Evolutionary conservation across 305 asterid species (phyloP).

Genomic region (Ilex paraguariensis): DNA sequence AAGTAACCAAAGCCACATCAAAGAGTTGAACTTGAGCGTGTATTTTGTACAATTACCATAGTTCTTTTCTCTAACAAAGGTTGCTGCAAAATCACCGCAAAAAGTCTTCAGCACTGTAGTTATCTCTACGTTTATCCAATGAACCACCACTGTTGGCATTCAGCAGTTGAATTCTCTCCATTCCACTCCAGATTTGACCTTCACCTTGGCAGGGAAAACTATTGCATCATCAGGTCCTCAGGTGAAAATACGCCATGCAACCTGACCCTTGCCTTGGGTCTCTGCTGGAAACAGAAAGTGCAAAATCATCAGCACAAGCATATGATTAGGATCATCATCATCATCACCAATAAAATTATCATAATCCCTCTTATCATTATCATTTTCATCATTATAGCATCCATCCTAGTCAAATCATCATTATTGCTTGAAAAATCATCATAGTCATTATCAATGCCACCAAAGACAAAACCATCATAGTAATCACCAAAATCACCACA

Average conservation of each 20-base stretch:
- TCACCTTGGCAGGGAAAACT: slow-evolving; percentile 37
- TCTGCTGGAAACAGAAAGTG: slow-evolving; percentile 51
- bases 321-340: slow-evolving; percentile 14
- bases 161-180: slow-evolving; percentile 16
- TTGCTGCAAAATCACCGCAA: too few relatives aligned
- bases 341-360: slow-evolving; percentile 9
- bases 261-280: slow-evolving; percentile 39
- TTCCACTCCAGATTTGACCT: slow-evolving; percentile 28
- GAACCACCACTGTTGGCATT: too few relatives aligned
- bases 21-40: too few relatives aligned
- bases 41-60: too few relatives aligned
- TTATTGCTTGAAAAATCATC: not conserved
- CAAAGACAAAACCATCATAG: slow-evolving; percentile 26
- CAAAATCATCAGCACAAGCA: slow-evolving; percentile 30
- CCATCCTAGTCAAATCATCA: slow-evolving; percentile 4
- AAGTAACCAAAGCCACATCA: too few relatives aligned
- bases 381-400: slow-evolving; percentile 8
- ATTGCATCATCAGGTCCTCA: slow-evolving; percentile 50
- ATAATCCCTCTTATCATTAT: slow-evolving; percentile 19
- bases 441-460: slow-evolving; percentile 11
- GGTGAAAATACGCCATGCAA: slow-evolving; percentile 45
- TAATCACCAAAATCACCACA: too few relatives aligned
- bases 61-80: too few relatives aligned
- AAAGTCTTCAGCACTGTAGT: too few relatives aligned
- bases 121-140: too few relatives aligned